These are phyloP conservation scores for Artemisia argyi DNA, from an alignment of 129 eudicot genomes.

Conservation along the genomic window DNA sequence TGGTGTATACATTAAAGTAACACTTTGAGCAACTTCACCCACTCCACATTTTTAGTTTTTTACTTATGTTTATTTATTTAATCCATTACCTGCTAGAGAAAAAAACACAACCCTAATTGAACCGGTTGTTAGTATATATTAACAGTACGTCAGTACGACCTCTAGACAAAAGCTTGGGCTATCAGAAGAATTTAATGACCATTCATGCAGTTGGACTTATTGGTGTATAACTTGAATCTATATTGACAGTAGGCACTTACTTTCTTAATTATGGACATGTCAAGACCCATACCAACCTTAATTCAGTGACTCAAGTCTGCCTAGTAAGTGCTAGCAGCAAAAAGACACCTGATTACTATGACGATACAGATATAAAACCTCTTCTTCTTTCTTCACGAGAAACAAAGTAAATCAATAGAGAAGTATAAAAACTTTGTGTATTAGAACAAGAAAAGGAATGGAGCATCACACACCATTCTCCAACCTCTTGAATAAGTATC, in stretches of 20 bases:
- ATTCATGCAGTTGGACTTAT: not conserved
- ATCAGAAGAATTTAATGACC: not conserved
- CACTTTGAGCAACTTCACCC: too few species aligned
- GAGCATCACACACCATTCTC: constrained; percentile 13
- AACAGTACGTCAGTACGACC: too few species aligned
- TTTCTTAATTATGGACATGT: not conserved
- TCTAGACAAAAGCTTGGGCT: not conserved
- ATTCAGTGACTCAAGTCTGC: constrained; percentile 11
- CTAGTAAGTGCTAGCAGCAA: not conserved
- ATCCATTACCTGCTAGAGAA: not conserved
- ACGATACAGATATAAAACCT: not conserved
- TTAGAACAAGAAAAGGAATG: not conserved
- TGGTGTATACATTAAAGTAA: too few species aligned
- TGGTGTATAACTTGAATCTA: not conserved
- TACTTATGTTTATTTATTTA: too few species aligned
- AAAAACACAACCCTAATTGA: not conserved
- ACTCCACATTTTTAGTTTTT: too few species aligned
- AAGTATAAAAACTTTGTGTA: not conserved
- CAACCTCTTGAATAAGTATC: constrained; percentile 3
- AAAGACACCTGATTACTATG: not conserved
- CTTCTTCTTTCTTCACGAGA: not conserved
- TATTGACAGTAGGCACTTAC: not conserved
- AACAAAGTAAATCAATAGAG: not conserved
- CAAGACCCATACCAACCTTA: not conserved
- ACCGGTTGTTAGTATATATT: not conserved